Base-by-base conservation (phyloP, 2,329 filamentous ascomycete genomes). In the Didymella sp. region DNA sequence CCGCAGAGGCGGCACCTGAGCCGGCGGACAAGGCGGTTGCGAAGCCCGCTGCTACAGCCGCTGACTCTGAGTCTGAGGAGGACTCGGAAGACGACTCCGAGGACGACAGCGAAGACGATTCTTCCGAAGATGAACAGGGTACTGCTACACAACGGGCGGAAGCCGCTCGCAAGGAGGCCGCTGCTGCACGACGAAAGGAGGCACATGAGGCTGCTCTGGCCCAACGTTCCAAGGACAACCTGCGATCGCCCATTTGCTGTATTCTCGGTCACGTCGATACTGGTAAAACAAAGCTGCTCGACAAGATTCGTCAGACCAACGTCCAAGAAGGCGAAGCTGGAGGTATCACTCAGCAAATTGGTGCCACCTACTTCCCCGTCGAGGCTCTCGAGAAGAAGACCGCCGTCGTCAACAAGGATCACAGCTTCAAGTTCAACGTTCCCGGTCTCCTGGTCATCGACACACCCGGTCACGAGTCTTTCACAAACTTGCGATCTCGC, bases 261-360 rank as follows among this genome's bases (percentile, higher is more conserved):
- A 99, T 99, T 85, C 87, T 99, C 63, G 95, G 95, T 72, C 95
- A 99, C 86, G 95, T 99, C 86, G 95, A 99, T 88, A 99, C 96
- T 42, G 95, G 95, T 77, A 99, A 99, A 83, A 99, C 95, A n/a
- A 99, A 98, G 82, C 83, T 99, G 62, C 85, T 99, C 56, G 95
- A 99, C 83, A 99, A 99, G 82, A 91, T 99, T 73, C 90, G 95
- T 72, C 92, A 97, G 78, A 98, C 95, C 56, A 98, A 99, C 74
- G 95, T 99, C 31, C 96, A 99, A 75, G 95, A 98, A 80, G 95
- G 95, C 72, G 95, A 99, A 85, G 96, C 95, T 37, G 96, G 95
- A 84, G 95, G 95, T 88, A 99, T 99, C 73, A 99, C 95, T 7
- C 95, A 99, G 80, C 95, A 99, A 79, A 99, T 99, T 73, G 95